Evolutionary conservation across 768 basidiomycete genomes (phyloP), one percentile per base, ranked within the genome.

Genomic region (Butyriboletus loyo): DNA sequence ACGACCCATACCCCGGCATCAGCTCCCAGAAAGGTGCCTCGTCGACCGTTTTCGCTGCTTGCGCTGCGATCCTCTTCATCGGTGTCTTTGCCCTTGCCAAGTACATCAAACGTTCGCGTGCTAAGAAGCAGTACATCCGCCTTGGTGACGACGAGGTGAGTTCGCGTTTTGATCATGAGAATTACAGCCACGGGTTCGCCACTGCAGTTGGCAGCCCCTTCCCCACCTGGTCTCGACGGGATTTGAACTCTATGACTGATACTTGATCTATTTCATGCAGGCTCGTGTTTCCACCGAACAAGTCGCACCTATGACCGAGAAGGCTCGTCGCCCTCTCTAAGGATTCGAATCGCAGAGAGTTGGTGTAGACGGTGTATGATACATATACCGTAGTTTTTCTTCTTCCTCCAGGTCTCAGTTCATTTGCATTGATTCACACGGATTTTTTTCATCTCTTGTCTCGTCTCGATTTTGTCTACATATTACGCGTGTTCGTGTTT

Each of bases 141-240:
- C 72, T 74, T 40, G 65, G 39, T 57, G 72, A 70, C 49, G 67
- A 73, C 46, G 73, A 74, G 70, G 73, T 72, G 49, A 66, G 71
- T 43, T 19, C 19, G 21, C 22, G 22, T 50, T 46, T 39, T 11
- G n/a, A 31, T 39, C 36, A 15, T 19, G 36, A 42, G 46, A n/a
- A 47, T 49, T 31, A 34, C 32, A 32, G 44, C 50, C 54, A 62
- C 30, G 63, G 56, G 47, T 46, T 56, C 27, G 46, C 41, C 34
- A 21, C 46, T 31, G 34, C 48, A 39, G 45, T 47, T 54, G 40
- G 55, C 30, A 39, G 34, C 32, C 31, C 45, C 11, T 43, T 55
- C 32, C 35, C 46, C 25, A 34, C 14, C 24, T 54, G 52, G 57
- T 40, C 35, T 28, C 30, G 36, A 22, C 46, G 38, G 43, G 50